Percentiles rank a stretch among this genome's conserved stretches.
These are phyloP conservation scores for Pythium biforme DNA, from an alignment of 352 stramenopile species.

Conservation along the genomic window DNA sequence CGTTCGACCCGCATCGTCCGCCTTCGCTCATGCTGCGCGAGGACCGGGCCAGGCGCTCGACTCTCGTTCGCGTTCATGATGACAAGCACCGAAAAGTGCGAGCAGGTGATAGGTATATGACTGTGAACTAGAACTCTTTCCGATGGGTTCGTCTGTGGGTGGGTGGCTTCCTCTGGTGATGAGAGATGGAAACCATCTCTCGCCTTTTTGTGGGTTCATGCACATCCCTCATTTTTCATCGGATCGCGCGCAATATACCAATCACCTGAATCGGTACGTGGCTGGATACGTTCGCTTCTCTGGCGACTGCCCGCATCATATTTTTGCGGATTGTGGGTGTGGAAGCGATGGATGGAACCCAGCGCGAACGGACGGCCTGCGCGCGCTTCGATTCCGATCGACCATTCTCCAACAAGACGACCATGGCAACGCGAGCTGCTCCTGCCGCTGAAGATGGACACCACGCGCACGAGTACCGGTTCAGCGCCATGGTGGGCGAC, in stretches of 20 bases:
- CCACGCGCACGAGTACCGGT: background rate
- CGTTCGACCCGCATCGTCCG: too few relatives aligned
- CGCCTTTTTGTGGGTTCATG: background rate
- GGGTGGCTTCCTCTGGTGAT: too few relatives aligned
- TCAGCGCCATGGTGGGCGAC: constrained; percentile 1
- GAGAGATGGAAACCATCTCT: background rate
- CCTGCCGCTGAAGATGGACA: background rate
- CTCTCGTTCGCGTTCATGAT: too few relatives aligned
- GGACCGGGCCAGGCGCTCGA: too few relatives aligned
- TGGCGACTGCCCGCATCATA: background rate
- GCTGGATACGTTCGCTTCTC: background rate
- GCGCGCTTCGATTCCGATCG: too few relatives aligned
- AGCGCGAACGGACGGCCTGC: too few relatives aligned
- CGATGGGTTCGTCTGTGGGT: background rate
- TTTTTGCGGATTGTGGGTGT: constrained; percentile 4
- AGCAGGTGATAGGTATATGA: too few relatives aligned
- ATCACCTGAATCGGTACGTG: background rate
- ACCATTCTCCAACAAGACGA: background rate
- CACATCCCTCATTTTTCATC: background rate
- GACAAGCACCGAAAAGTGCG: too few relatives aligned
- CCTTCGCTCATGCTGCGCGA: too few relatives aligned
- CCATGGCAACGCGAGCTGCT: background rate
- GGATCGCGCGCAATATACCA: background rate
- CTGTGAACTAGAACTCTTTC: too few relatives aligned
- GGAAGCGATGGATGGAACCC: background rate